Base-by-base conservation (phyloP, 1,284 basidiomycete genomes). In the Sporisorium exsertum region DNA sequence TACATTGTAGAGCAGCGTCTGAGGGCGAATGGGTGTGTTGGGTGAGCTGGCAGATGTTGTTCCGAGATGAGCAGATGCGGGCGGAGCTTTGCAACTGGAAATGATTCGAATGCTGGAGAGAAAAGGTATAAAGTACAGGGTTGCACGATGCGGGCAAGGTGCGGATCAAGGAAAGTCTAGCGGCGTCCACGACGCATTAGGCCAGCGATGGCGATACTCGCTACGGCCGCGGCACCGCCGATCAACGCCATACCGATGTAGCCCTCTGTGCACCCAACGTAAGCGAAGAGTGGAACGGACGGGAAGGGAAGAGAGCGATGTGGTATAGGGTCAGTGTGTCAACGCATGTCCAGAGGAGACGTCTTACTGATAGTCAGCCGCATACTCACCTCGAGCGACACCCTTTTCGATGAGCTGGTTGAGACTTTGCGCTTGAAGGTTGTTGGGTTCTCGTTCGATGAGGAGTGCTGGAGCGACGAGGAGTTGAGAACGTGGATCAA, bases 181-280 rank as follows among this genome's bases (percentile, higher is more conserved):
- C 74, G 74, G 22, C 74, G 58, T 33, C 74, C 69, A n/a, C 69
- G 59, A 56, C 78, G 75, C 72, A 87, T 73, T 29, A 97, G 87
- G 81, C 91, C 89, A 75, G 94, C 93, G 58, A 95, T 82, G 65
- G 95, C 86, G 45, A 98, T 86, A 33, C 94, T 92, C 57, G 94
- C 92, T 12, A 97, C 84, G 12, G 95, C 94, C 9, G 93, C 94
- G 47, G 90, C 92, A 58, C 94, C 94, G 51, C 94, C 95, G 35
- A 92, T 93, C 47, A 99, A 88, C 12, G 94, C 96, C 91, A 98
- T 95, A 58, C 96, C 96, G 53, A 94, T 92, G 86, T 94, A 95
- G 22, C 93, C 93, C 86, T 95, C 94, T 95, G 85, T 20, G 4
- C 29, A 9, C n/a, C n/a, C 42, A 43, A 15, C 10, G 20, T 20